Percentiles rank a stretch among this genome's conserved stretches.
These are phyloP conservation scores for Solanum lycopersicoides DNA, from an alignment of 257 asterid species.

Conservation along the genomic window DNA sequence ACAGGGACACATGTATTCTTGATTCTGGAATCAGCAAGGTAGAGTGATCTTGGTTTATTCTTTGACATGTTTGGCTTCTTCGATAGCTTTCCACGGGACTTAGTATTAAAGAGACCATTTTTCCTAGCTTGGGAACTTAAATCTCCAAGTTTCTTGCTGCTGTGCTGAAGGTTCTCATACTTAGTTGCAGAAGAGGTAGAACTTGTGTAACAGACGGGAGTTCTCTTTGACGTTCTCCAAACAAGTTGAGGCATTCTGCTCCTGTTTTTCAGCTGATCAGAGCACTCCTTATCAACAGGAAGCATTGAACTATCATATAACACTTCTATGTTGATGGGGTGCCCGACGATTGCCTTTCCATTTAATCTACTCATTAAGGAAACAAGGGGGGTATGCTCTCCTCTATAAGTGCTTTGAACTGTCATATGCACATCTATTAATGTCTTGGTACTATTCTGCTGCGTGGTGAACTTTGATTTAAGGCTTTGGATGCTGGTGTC, in stretches of 20 bases:
- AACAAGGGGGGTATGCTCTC: slow-evolving; percentile 42
- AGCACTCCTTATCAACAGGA: neutral
- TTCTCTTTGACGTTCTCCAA: slow-evolving; percentile 55
- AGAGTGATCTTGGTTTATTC: neutral
- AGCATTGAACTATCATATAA: slow-evolving; percentile 5
- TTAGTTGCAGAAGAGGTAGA: slow-evolving; percentile 5
- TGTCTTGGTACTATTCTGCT: neutral
- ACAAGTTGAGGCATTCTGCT: slow-evolving; percentile 16
- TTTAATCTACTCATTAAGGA: slow-evolving; percentile 33
- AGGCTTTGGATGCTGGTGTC: neutral
- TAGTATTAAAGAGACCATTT: neutral
- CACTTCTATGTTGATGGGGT: slow-evolving; percentile 40
- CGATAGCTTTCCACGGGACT: neutral
- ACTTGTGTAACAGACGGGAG: slow-evolving; percentile 40
- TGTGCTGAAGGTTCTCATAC: neutral
- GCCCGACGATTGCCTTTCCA: slow-evolving; percentile 37
- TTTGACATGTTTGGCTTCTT: slow-evolving; percentile 3
- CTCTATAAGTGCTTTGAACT: slow-evolving; percentile 18
- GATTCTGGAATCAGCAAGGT: neutral
- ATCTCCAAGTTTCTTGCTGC: neutral
- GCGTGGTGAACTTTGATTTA: neutral
- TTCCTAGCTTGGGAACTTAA: neutral
- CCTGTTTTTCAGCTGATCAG: neutral
- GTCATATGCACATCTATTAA: slow-evolving; percentile 41
- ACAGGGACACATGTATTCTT: slow-evolving; percentile 42